Conservation (phyloP, 2,329 filamentous ascomycete genomes). For the Grosmannia serpens region DNA sequence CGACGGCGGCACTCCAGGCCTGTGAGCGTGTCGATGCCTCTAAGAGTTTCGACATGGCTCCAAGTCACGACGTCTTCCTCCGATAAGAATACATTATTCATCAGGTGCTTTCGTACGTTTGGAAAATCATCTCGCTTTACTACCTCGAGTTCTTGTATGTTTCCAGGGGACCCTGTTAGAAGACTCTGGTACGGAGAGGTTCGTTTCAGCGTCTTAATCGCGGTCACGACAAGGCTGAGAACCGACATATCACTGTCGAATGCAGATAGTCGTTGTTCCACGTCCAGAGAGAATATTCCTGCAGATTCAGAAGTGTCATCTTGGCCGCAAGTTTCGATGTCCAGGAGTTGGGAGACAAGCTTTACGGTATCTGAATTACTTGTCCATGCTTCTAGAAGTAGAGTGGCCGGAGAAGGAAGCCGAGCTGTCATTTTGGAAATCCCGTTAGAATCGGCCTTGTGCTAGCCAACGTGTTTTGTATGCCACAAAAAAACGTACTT, state of each 20-base stretch:
- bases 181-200: not conserved
- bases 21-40: conserved; percentile 8
- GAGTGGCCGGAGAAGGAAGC: conserved; percentile 6
- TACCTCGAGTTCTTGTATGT: not conserved
- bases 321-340: not conserved
- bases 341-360: conserved; percentile 4
- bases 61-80: conserved; percentile 8
- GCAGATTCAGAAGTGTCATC: no score
- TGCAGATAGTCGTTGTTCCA: not conserved
- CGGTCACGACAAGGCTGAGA: conserved; percentile 7
- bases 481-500: conserved; percentile 1
- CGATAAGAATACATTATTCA: conserved; percentile 1
- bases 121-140: not conserved
- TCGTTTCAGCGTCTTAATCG: conserved; percentile 6
- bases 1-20: conserved; percentile 8
- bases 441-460: not conserved
- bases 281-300: not conserved
- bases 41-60: conserved; percentile 5
- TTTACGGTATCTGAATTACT: conserved; percentile 4
- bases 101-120: not conserved
- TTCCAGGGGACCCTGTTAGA: not conserved
- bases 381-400: conserved; percentile 11
- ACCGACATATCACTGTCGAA: conserved; percentile 10
- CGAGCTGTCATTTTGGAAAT: not conserved
- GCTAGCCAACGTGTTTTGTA: no score